Percentiles rank a stretch among this genome's conserved stretches.
These are phyloP conservation scores for Dichotomocladium elegans DNA, from an alignment of 371 early-diverging fungal species.

Conservation along the genomic window DNA sequence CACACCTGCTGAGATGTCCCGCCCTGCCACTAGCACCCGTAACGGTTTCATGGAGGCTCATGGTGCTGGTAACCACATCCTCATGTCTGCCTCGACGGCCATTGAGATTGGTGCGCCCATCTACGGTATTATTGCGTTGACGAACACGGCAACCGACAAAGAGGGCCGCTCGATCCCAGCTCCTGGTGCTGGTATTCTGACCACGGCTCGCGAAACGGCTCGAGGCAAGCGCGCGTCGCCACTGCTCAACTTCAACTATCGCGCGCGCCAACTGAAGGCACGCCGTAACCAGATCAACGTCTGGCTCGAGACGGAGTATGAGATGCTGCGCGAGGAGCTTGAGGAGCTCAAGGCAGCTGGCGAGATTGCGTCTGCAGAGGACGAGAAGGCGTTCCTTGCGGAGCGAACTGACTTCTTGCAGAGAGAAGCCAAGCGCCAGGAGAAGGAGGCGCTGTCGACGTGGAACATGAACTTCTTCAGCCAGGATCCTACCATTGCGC, in stretches of 20 bases:
- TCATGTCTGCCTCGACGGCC: slow-evolving; percentile 90
- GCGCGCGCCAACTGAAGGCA: slow-evolving; percentile 77
- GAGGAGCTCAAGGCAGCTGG: slow-evolving; percentile 64
- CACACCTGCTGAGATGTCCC: slow-evolving; percentile 87
- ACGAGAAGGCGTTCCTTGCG: slow-evolving; percentile 60
- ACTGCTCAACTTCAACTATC: slow-evolving; percentile 86
- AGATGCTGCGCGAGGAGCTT: slow-evolving; percentile 68
- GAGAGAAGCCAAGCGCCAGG: slow-evolving; percentile 81
- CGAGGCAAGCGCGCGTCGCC: slow-evolving; percentile 63
- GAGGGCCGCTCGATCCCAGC: slow-evolving; percentile 95
- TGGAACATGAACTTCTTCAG: slow-evolving; percentile 91
- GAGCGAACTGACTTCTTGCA: slow-evolving; percentile 83
- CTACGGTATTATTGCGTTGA: slow-evolving; percentile 89
- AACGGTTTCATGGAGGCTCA: slow-evolving; percentile 95
- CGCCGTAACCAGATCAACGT: slow-evolving; percentile 80
- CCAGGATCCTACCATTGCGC: slow-evolving; percentile 81
- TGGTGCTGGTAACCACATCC: slow-evolving; percentile 87
- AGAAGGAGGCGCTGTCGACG: slow-evolving; percentile 75
- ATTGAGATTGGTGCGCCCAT: slow-evolving; percentile 95
- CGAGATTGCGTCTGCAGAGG: slow-evolving; percentile 57
- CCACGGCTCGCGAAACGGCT: slow-evolving; percentile 84
- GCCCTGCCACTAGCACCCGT: slow-evolving; percentile 90
- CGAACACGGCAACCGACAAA: slow-evolving; percentile 95
- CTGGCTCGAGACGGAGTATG: slow-evolving; percentile 86
- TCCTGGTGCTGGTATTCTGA: slow-evolving; percentile 94